Percentiles rank a stretch among this genome's conserved stretches.
Conservation (phyloP, 2,329 filamentous ascomycete genomes). For the Chaetomiaceae sp. region DNA sequence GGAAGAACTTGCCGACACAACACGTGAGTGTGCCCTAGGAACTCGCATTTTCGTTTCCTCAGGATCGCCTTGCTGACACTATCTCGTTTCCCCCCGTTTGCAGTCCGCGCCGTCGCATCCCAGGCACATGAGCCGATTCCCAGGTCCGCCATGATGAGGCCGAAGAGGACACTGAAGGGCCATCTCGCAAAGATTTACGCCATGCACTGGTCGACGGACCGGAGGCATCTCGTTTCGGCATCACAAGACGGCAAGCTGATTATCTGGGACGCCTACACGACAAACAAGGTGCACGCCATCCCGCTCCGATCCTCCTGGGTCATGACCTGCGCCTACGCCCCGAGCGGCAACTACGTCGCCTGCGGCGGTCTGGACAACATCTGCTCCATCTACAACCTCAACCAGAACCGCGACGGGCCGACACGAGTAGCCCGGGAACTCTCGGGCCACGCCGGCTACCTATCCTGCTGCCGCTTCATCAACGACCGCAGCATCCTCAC, state of each 20-base stretch:
- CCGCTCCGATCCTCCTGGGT: conserved; percentile 97
- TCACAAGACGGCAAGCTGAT: conserved; percentile 99
- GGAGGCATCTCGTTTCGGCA: conserved; percentile 92
- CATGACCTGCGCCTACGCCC: conserved; percentile 99
- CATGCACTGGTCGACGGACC: conserved; percentile 99
- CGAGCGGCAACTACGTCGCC: conserved; percentile 95
- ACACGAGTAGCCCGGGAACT: conserved; percentile 93
- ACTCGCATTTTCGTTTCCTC: background rate
- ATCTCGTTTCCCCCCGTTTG: conserved; percentile 1
- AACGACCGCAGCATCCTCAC: conserved; percentile 97
- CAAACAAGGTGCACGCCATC: conserved; percentile 98
- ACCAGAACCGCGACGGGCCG: conserved; percentile 88
- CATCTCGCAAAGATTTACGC: conserved; percentile 99
- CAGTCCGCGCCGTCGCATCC: conserved; percentile 88
- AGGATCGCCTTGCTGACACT: conserved; percentile 17
- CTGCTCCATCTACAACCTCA: conserved; percentile 99
- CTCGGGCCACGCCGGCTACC: conserved; percentile 92
- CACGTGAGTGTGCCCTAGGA: conserved; percentile 62
- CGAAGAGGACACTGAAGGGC: conserved; percentile 92
- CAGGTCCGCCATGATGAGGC: conserved; percentile 90
- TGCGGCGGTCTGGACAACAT: conserved; percentile 99
- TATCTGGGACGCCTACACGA: conserved; percentile 99
- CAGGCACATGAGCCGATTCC: conserved; percentile 89
- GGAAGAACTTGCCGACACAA: conserved; percentile 97
- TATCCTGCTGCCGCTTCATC: conserved; percentile 98